Evolutionary conservation across 2,329 filamentous ascomycete genomes (phyloP), one percentile per base, ranked within the genome.

Genomic region (Alternaria metachromatica): DNA sequence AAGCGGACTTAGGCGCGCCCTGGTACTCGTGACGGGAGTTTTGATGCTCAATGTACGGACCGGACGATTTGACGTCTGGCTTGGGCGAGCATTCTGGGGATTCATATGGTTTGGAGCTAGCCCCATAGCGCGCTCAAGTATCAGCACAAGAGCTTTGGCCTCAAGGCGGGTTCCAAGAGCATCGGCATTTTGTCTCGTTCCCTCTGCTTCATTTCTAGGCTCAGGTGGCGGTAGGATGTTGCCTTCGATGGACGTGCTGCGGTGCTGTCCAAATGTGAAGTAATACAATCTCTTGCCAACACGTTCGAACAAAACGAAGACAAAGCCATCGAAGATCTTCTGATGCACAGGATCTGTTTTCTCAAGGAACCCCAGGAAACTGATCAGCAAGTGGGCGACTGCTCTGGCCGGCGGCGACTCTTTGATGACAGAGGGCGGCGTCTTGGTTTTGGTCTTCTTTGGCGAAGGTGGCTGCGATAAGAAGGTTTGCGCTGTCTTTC

Each of bases 261-360:
- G 75, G 50, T 76, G 61, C 33, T 69, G 72, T 5, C 78, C 79
- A 58, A 84, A 83, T 0, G 78, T 78, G 44, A 74, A 76, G 46
- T 78, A 74, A 60, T 79, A 83, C 3, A 84, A 69, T 1, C 73
- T 72, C 20, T 75, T 72, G 6, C 82, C 82, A 1, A 82, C 70
- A 20, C 76, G 77, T 23, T 82, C 76, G 3, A 84, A 70, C 1
- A 83, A 62, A 13, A 80, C 67, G 58, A 79, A 84, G 2, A 80
- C 71, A 33, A 83, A 80, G 3, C 81, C 82, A 71, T 84, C 82
- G 56, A 83, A 83, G 1, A 85, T 64, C 20, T 78, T 69, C 28
- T 77, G 76, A 44, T 84, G 81, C 11, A 73, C 44, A 5, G 70
- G 60, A 18, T 76, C 66, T 10, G 73, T 77, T 26, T 79, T 69